phyloP scores from a whole-genome alignment of 768 basidiomycete species.

The Pisolithus albus region DNA sequence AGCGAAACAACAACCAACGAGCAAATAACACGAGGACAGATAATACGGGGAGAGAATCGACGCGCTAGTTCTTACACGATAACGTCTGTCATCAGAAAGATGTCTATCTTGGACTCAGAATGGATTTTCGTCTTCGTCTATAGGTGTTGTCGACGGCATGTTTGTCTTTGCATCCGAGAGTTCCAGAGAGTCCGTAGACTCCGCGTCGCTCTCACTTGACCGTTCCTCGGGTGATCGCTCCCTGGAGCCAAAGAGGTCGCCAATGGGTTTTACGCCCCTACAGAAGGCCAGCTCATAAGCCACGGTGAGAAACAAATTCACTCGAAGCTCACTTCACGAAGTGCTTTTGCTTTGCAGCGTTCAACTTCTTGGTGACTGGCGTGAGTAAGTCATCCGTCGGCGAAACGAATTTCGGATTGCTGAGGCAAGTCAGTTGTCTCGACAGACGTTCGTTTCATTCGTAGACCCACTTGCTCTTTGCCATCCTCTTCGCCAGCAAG shows the following conservation, averaged over 20 bases:
- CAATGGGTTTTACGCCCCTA: constrained; percentile 56
- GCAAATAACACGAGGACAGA: constrained; percentile 19
- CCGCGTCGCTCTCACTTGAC: constrained; percentile 33
- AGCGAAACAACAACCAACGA: constrained; percentile 23
- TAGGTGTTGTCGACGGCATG: constrained; percentile 13
- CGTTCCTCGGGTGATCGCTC: constrained; percentile 26
- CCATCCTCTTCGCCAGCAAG: constrained; percentile 88
- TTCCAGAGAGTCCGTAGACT: constrained; percentile 6
- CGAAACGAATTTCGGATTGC: constrained; percentile 84
- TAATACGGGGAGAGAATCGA: constrained; percentile 14
- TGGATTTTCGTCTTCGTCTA: constrained; percentile 64
- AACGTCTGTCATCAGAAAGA: constrained; percentile 3
- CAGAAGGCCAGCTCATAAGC: neutral
- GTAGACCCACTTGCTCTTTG: constrained; percentile 69
- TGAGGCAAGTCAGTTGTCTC: constrained; percentile 24
- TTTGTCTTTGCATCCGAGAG: constrained; percentile 25
- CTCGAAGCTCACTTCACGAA: constrained; percentile 67
- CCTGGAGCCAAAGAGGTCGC: constrained; percentile 47
- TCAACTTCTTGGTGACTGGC: constrained; percentile 88
- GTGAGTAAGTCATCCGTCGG: constrained; percentile 96
- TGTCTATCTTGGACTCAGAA: constrained; percentile 36
- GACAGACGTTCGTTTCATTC: neutral
- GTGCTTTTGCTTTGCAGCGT: constrained; percentile 86
- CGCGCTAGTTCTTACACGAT: constrained; percentile 21
- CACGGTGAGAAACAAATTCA: constrained; percentile 1